Conservation (phyloP, 2,329 filamentous ascomycete genomes). For the Colletotrichum aenigma region DNA sequence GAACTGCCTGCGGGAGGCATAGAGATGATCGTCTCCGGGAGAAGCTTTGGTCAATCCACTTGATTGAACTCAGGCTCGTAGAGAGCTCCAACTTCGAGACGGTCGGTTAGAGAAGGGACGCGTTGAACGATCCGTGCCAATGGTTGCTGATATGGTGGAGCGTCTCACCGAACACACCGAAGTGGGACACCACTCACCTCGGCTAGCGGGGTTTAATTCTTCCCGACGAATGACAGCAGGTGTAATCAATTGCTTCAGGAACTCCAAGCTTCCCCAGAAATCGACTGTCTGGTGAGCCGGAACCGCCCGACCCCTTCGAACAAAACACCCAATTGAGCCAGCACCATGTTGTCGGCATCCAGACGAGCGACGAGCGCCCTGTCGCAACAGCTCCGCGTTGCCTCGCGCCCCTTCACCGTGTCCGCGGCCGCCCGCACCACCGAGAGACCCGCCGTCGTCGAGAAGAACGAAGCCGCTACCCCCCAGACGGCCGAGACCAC, state of each 20-base stretch:
- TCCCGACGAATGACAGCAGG: conserved; percentile 18
- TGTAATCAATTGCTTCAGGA: conserved; percentile 19
- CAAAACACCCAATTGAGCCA: conserved; percentile 9
- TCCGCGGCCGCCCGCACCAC: conserved; percentile 34
- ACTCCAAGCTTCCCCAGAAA: conserved; percentile 14
- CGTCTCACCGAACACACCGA: not conserved
- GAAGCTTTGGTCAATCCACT: not conserved
- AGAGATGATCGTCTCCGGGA: not conserved
- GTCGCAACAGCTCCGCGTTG: conserved; percentile 46
- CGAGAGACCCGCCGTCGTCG: conserved; percentile 45
- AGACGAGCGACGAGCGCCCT: conserved; percentile 45
- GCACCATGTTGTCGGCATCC: conserved; percentile 51
- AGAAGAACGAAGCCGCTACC: conserved; percentile 43
- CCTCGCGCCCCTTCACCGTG: conserved; percentile 52
- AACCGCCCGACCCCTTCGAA: not conserved
- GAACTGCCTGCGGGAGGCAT: not conserved
- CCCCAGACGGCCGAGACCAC: conserved; percentile 48
- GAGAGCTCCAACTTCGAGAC: not conserved
- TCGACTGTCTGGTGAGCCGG: conserved; percentile 11
- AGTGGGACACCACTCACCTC: not conserved
- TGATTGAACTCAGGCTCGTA: not conserved
- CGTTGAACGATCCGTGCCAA: not conserved
- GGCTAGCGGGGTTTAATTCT: conserved; percentile 11
- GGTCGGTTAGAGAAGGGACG: not conserved
- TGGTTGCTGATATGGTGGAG: not conserved